Evolutionary conservation across 2,329 filamentous ascomycete genomes (phyloP), one percentile per base, ranked within the genome.

Genomic region (Westerdykella ornata): DNA sequence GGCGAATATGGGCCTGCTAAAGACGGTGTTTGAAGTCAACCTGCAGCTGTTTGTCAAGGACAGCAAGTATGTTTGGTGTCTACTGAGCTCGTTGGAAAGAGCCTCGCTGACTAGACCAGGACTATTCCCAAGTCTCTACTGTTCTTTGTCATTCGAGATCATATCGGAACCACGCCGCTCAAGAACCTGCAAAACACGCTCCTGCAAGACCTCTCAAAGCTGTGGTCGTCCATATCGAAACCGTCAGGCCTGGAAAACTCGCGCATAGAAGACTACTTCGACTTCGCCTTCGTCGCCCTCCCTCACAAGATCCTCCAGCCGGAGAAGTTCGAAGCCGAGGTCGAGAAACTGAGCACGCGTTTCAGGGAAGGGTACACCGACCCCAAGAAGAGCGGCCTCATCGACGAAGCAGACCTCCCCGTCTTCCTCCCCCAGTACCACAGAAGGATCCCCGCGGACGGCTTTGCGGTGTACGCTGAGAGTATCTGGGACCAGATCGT

Each of bases 1-100:
- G 43, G 92, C 92, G 56, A 98, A 98, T 67, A 98, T 98, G 92
- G 92, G 92, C 7, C 70, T 98, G 57, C 74, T 98, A 59, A 98
- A 98, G 77, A 98, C 94, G 0, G 92, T 98, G 3, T 98, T 98
- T 57, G 92, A 98, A 71, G 92, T 98, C 67, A 98, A 98, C 64
- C 67, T 98, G 63, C 90, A 97, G 68, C 75, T 98, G 19, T 98
- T 98, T 69, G 74, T 97, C 55, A 96, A 96, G 72, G 89, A 96
- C 65, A 88, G 83, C 67, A 87, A 88, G 85, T 90, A 77, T 59
- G 81, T 72, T 30, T 38, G 14, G 12, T n/a, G n/a, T 3, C 5
- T 8, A n/a, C n/a, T 18, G 15, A 16, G 7, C 15, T 15, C 4
- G 16, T 36, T 12, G 3, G 7, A 13, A 18, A 30, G 18, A 34